Evolutionary conservation across 2,329 filamentous ascomycete genomes (phyloP).

Genomic region (Cytospora mali): DNA sequence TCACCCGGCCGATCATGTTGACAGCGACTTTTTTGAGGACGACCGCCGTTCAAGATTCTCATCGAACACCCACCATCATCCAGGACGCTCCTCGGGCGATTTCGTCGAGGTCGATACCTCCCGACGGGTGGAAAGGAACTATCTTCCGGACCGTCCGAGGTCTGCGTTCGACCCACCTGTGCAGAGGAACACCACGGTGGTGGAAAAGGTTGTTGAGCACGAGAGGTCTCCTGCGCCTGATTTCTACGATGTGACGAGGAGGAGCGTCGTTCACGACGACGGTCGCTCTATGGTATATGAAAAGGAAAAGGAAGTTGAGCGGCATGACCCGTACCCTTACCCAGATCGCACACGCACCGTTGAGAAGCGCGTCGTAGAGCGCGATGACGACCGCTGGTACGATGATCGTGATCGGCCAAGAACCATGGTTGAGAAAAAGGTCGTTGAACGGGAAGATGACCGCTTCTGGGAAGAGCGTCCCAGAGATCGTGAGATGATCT

Average conservation of each 20-base stretch:
- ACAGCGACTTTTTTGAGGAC: conserved; percentile 43
- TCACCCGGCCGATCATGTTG: conserved; percentile 35
- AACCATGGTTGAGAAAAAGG: conserved; percentile 39
- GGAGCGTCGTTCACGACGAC: conserved; percentile 31
- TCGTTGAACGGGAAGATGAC: conserved; percentile 41
- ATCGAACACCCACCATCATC: conserved; percentile 32
- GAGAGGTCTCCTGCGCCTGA: conserved; percentile 30
- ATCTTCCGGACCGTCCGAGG: conserved; percentile 52
- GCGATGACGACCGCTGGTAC: conserved; percentile 24
- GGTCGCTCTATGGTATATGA: conserved; percentile 33
- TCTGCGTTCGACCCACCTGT: conserved; percentile 50
- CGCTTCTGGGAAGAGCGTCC: conserved; percentile 39
- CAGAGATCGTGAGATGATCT: conserved; percentile 41
- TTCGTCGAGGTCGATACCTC: conserved; percentile 43
- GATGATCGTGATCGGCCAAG: conserved; percentile 29
- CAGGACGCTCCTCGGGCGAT: conserved; percentile 44
- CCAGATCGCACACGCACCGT: conserved; percentile 23
- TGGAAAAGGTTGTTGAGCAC: conserved; percentile 37
- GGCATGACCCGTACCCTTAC: conserved; percentile 18
- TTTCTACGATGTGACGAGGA: conserved; percentile 24
- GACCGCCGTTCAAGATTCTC: conserved; percentile 49
- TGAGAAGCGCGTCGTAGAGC: conserved; percentile 24
- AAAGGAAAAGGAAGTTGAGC: conserved; percentile 32
- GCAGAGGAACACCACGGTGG: conserved; percentile 33
- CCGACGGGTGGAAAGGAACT: conserved; percentile 43